Conservation (phyloP, 2,329 filamentous ascomycete genomes). For the Cladophialophora chaetospira region DNA sequence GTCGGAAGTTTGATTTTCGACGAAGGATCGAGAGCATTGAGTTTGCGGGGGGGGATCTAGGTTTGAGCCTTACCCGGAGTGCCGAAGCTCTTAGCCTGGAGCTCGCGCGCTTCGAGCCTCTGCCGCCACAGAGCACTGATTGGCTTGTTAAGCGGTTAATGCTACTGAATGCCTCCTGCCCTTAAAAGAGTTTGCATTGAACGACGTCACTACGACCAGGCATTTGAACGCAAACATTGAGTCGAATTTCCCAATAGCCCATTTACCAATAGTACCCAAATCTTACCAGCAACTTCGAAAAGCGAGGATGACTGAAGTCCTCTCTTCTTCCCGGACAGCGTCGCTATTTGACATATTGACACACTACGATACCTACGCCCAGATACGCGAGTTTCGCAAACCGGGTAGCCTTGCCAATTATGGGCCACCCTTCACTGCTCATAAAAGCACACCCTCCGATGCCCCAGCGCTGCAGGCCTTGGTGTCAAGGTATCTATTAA, state of each 20-base stretch:
- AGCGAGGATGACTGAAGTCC: constrained; percentile 28
- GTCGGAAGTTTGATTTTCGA: too few relatives aligned
- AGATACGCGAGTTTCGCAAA: constrained; percentile 72
- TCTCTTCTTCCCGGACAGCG: constrained; percentile 50
- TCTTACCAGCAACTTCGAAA: neutral
- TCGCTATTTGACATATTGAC: constrained; percentile 58
- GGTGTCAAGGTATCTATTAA: constrained; percentile 64
- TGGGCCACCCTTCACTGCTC: constrained; percentile 65
- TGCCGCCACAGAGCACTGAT: too few relatives aligned
- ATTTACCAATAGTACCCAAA: neutral
- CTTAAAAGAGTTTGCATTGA: neutral
- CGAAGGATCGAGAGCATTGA: too few relatives aligned
- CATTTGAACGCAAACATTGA: too few relatives aligned
- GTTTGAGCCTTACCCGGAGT: too few relatives aligned
- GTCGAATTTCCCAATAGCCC: too few relatives aligned
- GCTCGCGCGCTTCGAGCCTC: too few relatives aligned
- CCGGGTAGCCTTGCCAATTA: constrained; percentile 66
- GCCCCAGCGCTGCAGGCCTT: constrained; percentile 70
- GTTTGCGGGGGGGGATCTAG: too few relatives aligned
- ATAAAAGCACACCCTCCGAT: constrained; percentile 46
- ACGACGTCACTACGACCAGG: too few relatives aligned
- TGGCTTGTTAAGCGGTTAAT: too few relatives aligned
- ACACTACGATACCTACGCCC: constrained; percentile 59
- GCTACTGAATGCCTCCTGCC: too few relatives aligned
- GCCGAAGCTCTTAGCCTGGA: too few relatives aligned